Evolutionary conservation across 2,329 filamentous ascomycete species (phyloP), one percentile per base, ranked within the genome.

Genomic region (Domatiomyces catenatus): DNA sequence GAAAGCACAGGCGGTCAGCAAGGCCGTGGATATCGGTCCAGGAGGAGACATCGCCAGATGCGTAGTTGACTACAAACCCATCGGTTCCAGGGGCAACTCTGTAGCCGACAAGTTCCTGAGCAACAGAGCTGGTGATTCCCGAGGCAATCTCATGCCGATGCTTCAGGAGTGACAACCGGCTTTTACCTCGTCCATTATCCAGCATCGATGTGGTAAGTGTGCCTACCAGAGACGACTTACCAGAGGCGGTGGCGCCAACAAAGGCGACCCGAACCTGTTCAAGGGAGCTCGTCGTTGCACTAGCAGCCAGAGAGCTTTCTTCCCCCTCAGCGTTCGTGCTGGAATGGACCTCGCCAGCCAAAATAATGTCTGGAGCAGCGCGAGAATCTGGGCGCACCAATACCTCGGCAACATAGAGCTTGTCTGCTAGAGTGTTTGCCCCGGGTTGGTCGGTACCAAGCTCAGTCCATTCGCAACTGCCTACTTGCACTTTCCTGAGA

Each of bases 11-110:
- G 18, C 89, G 81, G 53, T 82, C 79, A 0, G 86, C 79, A 47
- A 81, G 77, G 39, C 85, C 82, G 64, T 98, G 92, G 48, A 96
- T 92, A 63, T 95, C 90, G 49, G 86, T 81, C 92, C 92, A 98
- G 0, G 88, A 89, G 52, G 87, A 85, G 46, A 95, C 82, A 62
- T 94, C 87, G 12, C 81, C 82, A 53, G 84, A 83, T 2, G 85
- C 82, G 64, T 93, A 96, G 63, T 94, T 96, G 48, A 73, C 65
- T 18, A 57, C 57, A 7, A 60, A 56, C 17, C 47, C 28, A 10
- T 47, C 44, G n/a, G 46, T 18, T 17, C 42, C 10, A 17, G 48
- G 46, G 5, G 52, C 44, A 22, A 62, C 62, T 3, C 72, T 69
- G 64, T 96, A 98, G 6, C 92, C 92, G 54, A 98, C 77, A 8